These are phyloP conservation scores for Clitopilus hobsonii DNA, from an alignment of 768 basidiomycete genomes.

Conservation along the genomic window DNA sequence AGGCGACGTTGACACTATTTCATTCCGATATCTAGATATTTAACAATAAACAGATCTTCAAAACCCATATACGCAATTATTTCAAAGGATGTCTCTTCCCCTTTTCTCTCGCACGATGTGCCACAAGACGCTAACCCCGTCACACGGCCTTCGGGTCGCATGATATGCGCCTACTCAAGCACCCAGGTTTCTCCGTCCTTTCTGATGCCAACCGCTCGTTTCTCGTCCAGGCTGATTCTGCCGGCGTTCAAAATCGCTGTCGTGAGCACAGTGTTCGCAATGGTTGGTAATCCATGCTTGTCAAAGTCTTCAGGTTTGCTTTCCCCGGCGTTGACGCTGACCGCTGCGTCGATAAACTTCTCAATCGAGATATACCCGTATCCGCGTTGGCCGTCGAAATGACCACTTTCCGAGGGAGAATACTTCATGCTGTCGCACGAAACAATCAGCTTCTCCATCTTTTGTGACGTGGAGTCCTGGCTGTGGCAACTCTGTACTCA, in stretches of 20 bases:
- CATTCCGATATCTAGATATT: too few relatives aligned
- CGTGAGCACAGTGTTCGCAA: constrained; percentile 81
- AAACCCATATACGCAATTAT: background rate
- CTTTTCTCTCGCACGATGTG: background rate
- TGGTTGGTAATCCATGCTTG: constrained; percentile 77
- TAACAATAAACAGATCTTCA: background rate
- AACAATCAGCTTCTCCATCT: constrained; percentile 7
- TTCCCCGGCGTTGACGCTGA: constrained; percentile 69
- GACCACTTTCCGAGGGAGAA: constrained; percentile 84
- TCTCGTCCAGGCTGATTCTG: constrained; percentile 86
- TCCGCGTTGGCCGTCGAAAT: constrained; percentile 92
- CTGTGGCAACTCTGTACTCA: constrained; percentile 31
- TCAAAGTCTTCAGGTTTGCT: constrained; percentile 73
- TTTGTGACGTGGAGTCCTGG: background rate
- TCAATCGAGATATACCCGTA: constrained; percentile 92
- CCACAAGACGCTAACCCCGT: background rate
- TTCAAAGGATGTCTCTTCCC: background rate
- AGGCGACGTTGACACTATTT: too few relatives aligned
- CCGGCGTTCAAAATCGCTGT: constrained; percentile 91
- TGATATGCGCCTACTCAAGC: constrained; percentile 45
- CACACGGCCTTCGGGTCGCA: constrained; percentile 9
- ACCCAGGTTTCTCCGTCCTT: constrained; percentile 61
- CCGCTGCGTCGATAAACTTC: constrained; percentile 84
- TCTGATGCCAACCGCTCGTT: constrained; percentile 75
- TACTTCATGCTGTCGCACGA: constrained; percentile 76